Percentiles rank a stretch among this genome's conserved stretches.
Conservation (phyloP, 176 grass and related monocot species). For the Leersia perrieri region DNA sequence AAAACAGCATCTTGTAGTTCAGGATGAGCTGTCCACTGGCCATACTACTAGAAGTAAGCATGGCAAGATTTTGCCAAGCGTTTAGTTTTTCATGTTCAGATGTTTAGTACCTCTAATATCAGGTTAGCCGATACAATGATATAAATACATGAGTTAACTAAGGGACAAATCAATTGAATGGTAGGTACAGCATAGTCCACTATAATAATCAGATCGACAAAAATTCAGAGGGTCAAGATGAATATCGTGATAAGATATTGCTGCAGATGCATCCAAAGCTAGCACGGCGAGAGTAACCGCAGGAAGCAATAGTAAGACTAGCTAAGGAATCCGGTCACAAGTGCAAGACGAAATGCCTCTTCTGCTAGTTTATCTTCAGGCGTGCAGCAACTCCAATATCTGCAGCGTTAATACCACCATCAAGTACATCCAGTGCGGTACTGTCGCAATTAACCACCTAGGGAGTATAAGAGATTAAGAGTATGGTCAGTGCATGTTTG, state of each 20-base stretch:
- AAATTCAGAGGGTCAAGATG: conserved; percentile 7
- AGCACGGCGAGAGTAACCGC: conserved; percentile 9
- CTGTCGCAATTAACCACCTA: neutral
- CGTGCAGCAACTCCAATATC: conserved; percentile 19
- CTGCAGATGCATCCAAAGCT: conserved; percentile 26
- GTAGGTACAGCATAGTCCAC: neutral
- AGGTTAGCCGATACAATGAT: neutral
- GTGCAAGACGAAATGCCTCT: conserved; percentile 27
- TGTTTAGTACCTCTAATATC: conserved; percentile 13
- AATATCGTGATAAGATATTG: conserved; percentile 4
- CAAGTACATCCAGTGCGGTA: conserved; percentile 10
- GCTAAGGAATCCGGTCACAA: conserved; percentile 26
- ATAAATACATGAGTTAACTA: neutral
- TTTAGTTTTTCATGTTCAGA: conserved; percentile 7
- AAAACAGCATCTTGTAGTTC: conserved; percentile 16
- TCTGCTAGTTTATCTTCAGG: conserved; percentile 32
- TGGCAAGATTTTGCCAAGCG: conserved; percentile 4
- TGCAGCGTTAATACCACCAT: conserved; percentile 30
- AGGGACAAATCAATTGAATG: conserved; percentile 20
- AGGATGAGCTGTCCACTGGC: conserved; percentile 14
- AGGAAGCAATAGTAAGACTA: conserved; percentile 6
- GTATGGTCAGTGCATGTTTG: neutral
- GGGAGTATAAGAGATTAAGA: neutral
- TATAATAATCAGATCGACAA: conserved; percentile 19
- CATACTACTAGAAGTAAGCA: conserved; percentile 5